Evolutionary conservation across 768 basidiomycete species (phyloP), one percentile per base, ranked within the genome.

Genomic region (Pilatotrama ljubarskyi): DNA sequence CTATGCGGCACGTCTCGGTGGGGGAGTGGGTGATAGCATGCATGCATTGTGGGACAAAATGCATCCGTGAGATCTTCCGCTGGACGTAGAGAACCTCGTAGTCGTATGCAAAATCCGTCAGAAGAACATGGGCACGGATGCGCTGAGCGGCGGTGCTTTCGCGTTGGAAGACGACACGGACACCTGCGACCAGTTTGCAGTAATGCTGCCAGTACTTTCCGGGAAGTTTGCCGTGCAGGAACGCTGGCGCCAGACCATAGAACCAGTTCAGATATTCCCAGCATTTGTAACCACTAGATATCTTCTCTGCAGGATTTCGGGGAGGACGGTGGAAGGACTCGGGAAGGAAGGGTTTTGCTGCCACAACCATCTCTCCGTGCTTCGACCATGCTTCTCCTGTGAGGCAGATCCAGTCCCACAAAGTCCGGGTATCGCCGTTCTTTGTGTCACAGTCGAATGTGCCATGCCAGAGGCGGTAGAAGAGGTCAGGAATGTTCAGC

Each of bases 281-380:
- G 14, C 70, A 67, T 46, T 74, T 74, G 63, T 72, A 74, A 0
- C 72, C 70, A 25, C 65, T 70, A 0, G 71, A 62, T 48, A 79
- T 71, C 58, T 80, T 80, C n/a, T n/a, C n/a, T n/a, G n/a, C n/a
- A n/a, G n/a, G n/a, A n/a, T n/a, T n/a, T n/a, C n/a, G n/a, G n/a
- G 78, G 80, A 18, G 77, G 73, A 1, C 73, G 69, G 63, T 79
- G 73, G 66, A 78, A 79, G 0, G 73, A 78, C 0, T 71, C 69
- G n/a, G 77, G 78, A n/a, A 80, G 64, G 52, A 72, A 78, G 0
- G 62, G 61, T 0, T 62, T 68, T 1, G 71, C 64, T 10, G 43
- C 58, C 0, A 70, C 76, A 17, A 80, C 76, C 0, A 32, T 51
- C 42, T 60, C 51, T 0, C 77, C 78, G 62, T 80, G 78, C 1